These are phyloP conservation scores for Hypomontagnella submonticulosa DNA, from an alignment of 495 filamentous ascomycete species.

Conservation along the genomic window DNA sequence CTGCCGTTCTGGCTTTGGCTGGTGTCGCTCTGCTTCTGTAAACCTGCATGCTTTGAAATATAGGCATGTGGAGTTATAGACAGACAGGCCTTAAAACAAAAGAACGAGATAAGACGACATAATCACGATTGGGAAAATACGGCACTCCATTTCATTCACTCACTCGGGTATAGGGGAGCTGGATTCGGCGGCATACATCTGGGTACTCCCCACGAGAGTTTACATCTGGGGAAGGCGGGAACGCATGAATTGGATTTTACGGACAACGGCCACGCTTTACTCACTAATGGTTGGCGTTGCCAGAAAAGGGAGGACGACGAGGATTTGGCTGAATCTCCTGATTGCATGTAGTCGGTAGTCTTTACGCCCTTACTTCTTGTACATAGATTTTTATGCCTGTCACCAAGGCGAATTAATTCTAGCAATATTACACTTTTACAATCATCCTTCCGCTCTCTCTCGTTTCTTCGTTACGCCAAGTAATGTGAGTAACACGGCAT, in stretches of 20 bases:
- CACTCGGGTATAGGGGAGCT: too few species aligned
- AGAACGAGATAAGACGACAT: constrained; percentile 1
- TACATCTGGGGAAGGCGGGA: constrained; percentile 6
- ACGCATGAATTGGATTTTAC: constrained; percentile 11
- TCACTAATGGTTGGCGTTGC: constrained; percentile 16
- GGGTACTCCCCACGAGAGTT: background rate
- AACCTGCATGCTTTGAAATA: constrained; percentile 29
- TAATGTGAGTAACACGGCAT: background rate
- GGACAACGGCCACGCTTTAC: constrained; percentile 10
- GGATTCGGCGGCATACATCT: constrained; percentile 5
- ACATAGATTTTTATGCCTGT: constrained; percentile 29
- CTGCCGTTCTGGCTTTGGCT: constrained; percentile 51
- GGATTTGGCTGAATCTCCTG: constrained; percentile 22
- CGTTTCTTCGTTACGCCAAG: background rate
- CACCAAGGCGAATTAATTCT: constrained; percentile 29
- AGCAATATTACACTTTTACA: constrained; percentile 1
- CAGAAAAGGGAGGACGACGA: constrained; percentile 6
- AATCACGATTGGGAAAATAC: constrained; percentile 4
- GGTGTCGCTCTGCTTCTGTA: constrained; percentile 54
- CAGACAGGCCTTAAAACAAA: background rate
- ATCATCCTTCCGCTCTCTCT: background rate
- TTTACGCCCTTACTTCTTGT: constrained; percentile 23
- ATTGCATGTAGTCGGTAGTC: constrained; percentile 18
- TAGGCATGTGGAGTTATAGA: background rate
- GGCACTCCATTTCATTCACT: background rate